Base-by-base conservation (phyloP, 2,329 filamentous ascomycete genomes). In the Xylaria polymorpha region DNA sequence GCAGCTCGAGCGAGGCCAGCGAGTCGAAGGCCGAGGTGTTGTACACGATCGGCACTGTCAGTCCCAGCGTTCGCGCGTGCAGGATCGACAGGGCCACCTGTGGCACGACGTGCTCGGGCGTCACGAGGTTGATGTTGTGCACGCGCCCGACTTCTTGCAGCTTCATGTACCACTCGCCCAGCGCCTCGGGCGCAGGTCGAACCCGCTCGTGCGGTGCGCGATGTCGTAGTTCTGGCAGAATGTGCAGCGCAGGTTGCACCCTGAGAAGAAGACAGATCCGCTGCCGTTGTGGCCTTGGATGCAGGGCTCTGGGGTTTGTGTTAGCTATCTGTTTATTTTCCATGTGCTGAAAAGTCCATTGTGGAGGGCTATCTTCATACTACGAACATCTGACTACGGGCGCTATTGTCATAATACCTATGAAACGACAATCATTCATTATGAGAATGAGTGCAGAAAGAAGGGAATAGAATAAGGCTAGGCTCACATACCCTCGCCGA, bases 101-200 rank as follows among this genome's bases (percentile, higher is more conserved):
- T 0, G 93, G 92, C 4, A 94, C 93, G 20, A 97, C 92, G 78
- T 97, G 94, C 77, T 97, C 93, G 0, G 93, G 93, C 0, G 93
- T 97, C 67, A 97, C 87, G 25, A 95, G 87, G 79, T 97, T 96
- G 84, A 97, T 94, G 78, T 96, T 96, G 82, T 97, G 93, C n/a
- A 93, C 92, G 9, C 85, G 82, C n/a, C 92, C 93, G 2, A 93
- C 86, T 35, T 92, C 85, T 78, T 96, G 93, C 51, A 97, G 82
- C 81, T 96, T 96, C 66, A 96, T 75, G 80, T 91, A 94, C 93
- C 93, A 96, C 62, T 92, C 90, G 5, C 87, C 93, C 4, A 97
- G 85, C 77, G 94, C 87, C 78, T 94, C 92, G 0, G 92, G 92
- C 0, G 90, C 37, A 96, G 82, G 73, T 94, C 91, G 80, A 93